A percentile compares a stretch with the other conserved stretches of the same genome.
Evolutionary conservation across 345 rosid genomes (phyloP).

Genomic region (Syzygium aqueum): DNA sequence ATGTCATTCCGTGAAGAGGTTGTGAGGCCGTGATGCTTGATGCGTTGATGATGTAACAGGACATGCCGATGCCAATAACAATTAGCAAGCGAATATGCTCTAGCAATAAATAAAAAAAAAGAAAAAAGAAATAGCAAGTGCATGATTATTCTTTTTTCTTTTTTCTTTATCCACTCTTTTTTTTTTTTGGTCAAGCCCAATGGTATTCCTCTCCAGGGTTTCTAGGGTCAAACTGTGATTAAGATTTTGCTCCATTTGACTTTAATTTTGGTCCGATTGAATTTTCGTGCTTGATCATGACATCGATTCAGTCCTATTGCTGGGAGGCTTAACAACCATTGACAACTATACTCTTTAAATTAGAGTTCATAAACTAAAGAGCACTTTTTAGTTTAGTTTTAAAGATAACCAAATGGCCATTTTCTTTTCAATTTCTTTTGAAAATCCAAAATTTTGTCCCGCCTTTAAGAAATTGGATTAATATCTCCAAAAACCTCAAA

Average conservation of each 20-base stretch:
- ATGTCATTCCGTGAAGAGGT: not conserved
- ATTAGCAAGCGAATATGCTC: not conserved
- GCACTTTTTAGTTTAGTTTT: not conserved
- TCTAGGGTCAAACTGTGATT: not conserved
- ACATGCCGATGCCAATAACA: not conserved
- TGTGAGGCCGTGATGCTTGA: not conserved
- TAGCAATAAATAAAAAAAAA: not conserved
- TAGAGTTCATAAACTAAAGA: not conserved
- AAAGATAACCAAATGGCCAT: not conserved
- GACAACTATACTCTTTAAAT: not conserved
- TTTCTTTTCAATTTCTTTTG: not conserved
- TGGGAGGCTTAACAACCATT: not conserved
- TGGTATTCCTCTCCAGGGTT: not conserved
- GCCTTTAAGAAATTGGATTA: not conserved
- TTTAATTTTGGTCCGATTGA: not conserved
- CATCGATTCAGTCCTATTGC: not conserved
- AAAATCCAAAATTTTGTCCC: not conserved
- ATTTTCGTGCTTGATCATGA: not conserved
- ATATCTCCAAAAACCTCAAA: too few species aligned
- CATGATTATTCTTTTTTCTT: not conserved
- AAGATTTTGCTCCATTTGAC: not conserved
- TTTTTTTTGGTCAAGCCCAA: not conserved
- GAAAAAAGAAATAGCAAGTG: not conserved
- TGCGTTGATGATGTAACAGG: not conserved
- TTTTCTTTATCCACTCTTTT: too few species aligned